Conservation (phyloP, 208 protist genomes). For the Leishmania major region DNA sequence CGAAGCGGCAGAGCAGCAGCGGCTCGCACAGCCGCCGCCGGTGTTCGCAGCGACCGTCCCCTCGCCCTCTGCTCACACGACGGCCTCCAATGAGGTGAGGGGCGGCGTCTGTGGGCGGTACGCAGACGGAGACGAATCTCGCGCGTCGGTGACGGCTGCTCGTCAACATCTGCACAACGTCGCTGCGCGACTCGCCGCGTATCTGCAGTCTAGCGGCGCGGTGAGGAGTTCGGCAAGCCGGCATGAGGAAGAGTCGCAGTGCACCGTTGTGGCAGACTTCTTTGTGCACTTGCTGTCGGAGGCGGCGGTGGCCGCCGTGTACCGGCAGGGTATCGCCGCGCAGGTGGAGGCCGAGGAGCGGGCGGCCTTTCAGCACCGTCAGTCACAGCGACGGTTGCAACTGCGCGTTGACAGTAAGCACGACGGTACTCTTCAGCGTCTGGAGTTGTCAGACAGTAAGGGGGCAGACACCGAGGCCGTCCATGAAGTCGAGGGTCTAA, state of each 20-base stretch:
- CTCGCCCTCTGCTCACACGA: neutral
- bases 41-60: slow-evolving; percentile 4
- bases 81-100: neutral
- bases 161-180: slow-evolving; percentile 15
- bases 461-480: neutral
- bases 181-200: slow-evolving; percentile 14
- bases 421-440: too few relatives aligned
- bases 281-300: slow-evolving; percentile 36
- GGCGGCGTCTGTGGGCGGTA: slow-evolving; percentile 22
- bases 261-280: slow-evolving; percentile 11
- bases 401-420: neutral
- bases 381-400: slow-evolving; percentile 11
- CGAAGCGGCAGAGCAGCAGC: slow-evolving; percentile 9
- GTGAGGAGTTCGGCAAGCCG: neutral
- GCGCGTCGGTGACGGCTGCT: slow-evolving; percentile 2
- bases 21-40: slow-evolving; percentile 17
- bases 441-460: neutral
- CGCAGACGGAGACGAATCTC: slow-evolving; percentile 9
- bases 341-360: slow-evolving; percentile 34
- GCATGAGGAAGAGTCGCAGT: neutral
- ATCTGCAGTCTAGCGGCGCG: slow-evolving; percentile 8
- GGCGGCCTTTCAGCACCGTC: slow-evolving; percentile 17
- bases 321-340: slow-evolving; percentile 42
- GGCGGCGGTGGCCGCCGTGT: slow-evolving; percentile 52
- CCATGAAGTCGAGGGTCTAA: neutral